Evolutionary conservation across 371 early-diverging fungal species (phyloP), one percentile per base, ranked within the genome.

Genomic region (Rhizopus sp.): DNA sequence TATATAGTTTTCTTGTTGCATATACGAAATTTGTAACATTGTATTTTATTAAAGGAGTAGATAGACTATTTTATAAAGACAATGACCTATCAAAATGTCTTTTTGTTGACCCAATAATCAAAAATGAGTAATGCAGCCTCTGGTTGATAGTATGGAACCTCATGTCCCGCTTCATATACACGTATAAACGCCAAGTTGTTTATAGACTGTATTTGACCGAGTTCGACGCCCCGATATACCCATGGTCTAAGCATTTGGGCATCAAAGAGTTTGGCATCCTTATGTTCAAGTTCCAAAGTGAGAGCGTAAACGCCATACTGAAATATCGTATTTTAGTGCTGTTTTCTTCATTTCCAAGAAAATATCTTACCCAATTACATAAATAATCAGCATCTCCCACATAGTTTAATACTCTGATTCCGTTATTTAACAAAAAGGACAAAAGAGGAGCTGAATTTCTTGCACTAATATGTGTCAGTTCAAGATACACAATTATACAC

Each of bases 91-190:
- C 38, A 44, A 23, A 29, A 37, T 38, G 3, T 3, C 37, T 16
- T 51, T 6, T 30, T 37, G 12, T 15, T 38, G 3, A 58, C 56
- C 90, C 90, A 90, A 50, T 66, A 66, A 66, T 81, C 81, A 70
- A 90, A 74, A 77, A 90, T 83, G 59, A 78, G 84, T 32, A 81
- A 56, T 13, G 79, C 59, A 51, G 69, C 64, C 15, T 60, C 71
- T 34, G 84, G 84, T 61, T 77, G 76, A 66, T 84, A 83, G 49
- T 82, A 84, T 37, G 84, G 83, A 23, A 80, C 86, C 94, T 96
- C 94, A 68, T 97, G 97, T 5, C 97, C 97, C 17, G 93, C 94
- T 31, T 85, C 91, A 69, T 85, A 93, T 1, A 92, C 79, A n/a
- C 88, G 84, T 52, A 97, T 59, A 80, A 90, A 97, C 10, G 95